Evolutionary conservation across 2,329 filamentous ascomycete genomes (phyloP).

Genomic region (Calonectria pseudoreteaudii): DNA sequence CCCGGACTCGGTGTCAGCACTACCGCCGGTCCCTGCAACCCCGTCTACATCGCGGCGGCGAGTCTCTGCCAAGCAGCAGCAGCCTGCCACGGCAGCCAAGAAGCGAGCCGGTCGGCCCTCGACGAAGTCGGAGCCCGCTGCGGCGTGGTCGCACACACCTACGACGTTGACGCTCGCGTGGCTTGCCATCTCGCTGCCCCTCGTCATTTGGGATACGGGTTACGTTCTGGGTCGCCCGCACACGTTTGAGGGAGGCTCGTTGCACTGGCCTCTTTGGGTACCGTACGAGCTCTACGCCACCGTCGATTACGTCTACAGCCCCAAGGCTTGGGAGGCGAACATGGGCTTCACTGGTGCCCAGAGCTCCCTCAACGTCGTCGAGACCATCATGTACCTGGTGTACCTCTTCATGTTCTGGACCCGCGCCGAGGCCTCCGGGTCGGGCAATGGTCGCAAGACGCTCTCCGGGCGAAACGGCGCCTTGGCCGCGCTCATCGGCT

Average conservation of each 20-base stretch:
- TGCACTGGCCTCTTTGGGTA: slow-evolving; percentile 78
- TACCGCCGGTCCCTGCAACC: slow-evolving; percentile 21
- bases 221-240: slow-evolving; percentile 86
- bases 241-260: slow-evolving; percentile 81
- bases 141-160: slow-evolving; percentile 59
- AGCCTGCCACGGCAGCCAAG: slow-evolving; percentile 23
- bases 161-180: slow-evolving; percentile 68
- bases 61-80: slow-evolving; percentile 23
- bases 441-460: slow-evolving; percentile 43
- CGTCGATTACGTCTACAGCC: slow-evolving; percentile 86
- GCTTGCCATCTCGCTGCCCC: slow-evolving; percentile 79
- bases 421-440: slow-evolving; percentile 22
- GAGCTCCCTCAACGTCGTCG: slow-evolving; percentile 74
- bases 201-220: slow-evolving; percentile 83
- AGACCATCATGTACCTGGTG: slow-evolving; percentile 72
- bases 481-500: slow-evolving; percentile 60
- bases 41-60: slow-evolving; percentile 33
- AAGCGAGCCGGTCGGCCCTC: slow-evolving; percentile 23
- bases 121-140: neutral
- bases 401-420: slow-evolving; percentile 60
- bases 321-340: slow-evolving; percentile 73
- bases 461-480: slow-evolving; percentile 59
- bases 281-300: slow-evolving; percentile 85
- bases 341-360: slow-evolving; percentile 86
- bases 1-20: slow-evolving; percentile 17